These are phyloP conservation scores for Thelonectria rubi DNA, from an alignment of 2,329 filamentous ascomycete genomes.

Conservation along the genomic window DNA sequence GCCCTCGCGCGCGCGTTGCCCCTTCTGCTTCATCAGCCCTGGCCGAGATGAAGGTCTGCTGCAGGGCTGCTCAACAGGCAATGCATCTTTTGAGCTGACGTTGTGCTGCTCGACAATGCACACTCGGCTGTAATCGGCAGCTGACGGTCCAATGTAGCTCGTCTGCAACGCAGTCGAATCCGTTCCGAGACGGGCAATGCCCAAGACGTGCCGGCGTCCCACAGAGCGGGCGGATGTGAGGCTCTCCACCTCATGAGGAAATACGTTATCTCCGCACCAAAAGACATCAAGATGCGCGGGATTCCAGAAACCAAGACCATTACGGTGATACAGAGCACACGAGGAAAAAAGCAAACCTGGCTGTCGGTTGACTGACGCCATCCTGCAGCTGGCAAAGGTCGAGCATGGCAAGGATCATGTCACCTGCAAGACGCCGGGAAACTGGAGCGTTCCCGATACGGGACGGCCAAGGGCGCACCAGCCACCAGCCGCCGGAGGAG, in stretches of 20 bases:
- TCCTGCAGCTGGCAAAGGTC: conserved; percentile 19
- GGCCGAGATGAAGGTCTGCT: conserved; percentile 14
- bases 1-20: background rate
- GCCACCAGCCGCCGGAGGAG: conserved; percentile 1
- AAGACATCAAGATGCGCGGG: conserved; percentile 8
- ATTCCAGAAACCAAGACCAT: background rate
- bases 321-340: background rate
- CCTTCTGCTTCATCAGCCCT: conserved; percentile 33
- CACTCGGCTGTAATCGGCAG: conserved; percentile 3
- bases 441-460: conserved; percentile 25
- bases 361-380: conserved; percentile 26
- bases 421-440: conserved; percentile 22
- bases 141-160: background rate
- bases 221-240: too few species aligned
- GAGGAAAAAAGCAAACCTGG: conserved; percentile 2
- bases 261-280: conserved; percentile 36
- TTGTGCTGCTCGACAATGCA: conserved; percentile 32
- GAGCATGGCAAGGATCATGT: conserved; percentile 15
- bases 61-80: conserved; percentile 26
- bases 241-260: conserved; percentile 16
- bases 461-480: conserved; percentile 13
- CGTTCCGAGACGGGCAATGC: conserved; percentile 23
- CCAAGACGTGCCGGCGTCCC: too few species aligned
- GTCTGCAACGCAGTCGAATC: conserved; percentile 26
- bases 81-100: conserved; percentile 35